Conservation (phyloP, 495 filamentous ascomycete species). For the Cercophora sp. region DNA sequence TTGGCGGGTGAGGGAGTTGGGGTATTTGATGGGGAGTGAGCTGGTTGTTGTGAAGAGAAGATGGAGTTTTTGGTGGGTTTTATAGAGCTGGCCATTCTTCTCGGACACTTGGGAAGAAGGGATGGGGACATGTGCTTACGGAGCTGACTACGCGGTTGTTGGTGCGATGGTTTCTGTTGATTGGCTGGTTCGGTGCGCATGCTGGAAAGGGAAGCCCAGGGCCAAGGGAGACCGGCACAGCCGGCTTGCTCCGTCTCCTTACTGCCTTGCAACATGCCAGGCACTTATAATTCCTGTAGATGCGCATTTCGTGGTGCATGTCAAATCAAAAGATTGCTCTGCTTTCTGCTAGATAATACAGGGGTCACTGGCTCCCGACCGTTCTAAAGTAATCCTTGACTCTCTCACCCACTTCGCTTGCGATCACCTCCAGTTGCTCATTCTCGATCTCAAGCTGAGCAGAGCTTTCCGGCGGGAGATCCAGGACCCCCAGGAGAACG, state of each 20-base stretch:
- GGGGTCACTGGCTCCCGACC: too few species aligned
- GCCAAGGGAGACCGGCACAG: too few species aligned
- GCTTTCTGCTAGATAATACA: too few species aligned
- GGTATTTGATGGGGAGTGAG: background rate
- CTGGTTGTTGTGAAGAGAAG: background rate
- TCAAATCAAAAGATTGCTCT: too few species aligned
- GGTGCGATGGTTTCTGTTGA: background rate
- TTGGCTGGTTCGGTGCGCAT: conserved; percentile 33
- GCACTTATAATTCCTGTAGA: too few species aligned
- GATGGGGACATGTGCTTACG: background rate
- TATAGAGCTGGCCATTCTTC: too few species aligned
- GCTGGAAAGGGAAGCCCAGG: conserved; percentile 27
- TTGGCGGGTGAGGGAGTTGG: too few species aligned
- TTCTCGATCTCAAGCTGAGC: conserved; percentile 29
- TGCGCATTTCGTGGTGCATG: too few species aligned
- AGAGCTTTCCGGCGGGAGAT: conserved; percentile 27
- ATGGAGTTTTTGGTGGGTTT: background rate
- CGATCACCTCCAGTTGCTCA: conserved; percentile 28
- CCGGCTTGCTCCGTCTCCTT: too few species aligned
- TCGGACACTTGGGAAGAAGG: too few species aligned
- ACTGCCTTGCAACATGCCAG: too few species aligned
- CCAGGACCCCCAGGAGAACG: conserved; percentile 30
- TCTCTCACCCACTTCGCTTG: conserved; percentile 24
- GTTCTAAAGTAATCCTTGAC: background rate
- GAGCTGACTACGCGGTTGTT: background rate